These are phyloP conservation scores for Rhodotorula graminis DNA, from an alignment of 768 basidiomycete genomes.

Conservation along the genomic window DNA sequence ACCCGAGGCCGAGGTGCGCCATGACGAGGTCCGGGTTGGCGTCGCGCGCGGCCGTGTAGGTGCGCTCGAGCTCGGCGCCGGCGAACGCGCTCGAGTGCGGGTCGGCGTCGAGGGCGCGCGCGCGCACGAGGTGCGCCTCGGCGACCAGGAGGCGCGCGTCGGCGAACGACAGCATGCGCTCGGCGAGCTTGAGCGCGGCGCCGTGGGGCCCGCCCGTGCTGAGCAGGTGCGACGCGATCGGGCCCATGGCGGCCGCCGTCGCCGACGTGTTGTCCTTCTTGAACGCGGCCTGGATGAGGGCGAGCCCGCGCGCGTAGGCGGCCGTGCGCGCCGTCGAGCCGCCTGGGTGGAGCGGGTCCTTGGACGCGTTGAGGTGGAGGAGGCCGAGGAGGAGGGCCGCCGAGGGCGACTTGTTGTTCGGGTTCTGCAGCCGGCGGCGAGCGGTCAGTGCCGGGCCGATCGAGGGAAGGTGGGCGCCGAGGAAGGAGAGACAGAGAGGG, in stretches of 20 bases:
- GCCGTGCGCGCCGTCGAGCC: conserved; percentile 58
- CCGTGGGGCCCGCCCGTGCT: conserved; percentile 58
- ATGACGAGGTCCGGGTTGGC: conserved; percentile 58
- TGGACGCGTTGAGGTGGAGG: conserved; percentile 78
- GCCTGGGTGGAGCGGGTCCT: conserved; percentile 59
- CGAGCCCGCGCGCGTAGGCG: conserved; percentile 62
- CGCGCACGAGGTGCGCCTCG: conserved; percentile 80
- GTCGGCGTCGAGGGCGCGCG: conserved; percentile 70
- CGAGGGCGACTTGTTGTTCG: conserved; percentile 53
- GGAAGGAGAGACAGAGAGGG: neutral
- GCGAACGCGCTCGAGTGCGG: conserved; percentile 49
- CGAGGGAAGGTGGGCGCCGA: neutral
- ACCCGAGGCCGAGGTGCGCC: conserved; percentile 77
- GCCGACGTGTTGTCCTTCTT: conserved; percentile 68
- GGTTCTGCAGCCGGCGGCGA: conserved; percentile 7
- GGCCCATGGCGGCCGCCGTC: conserved; percentile 66
- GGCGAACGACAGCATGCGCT: conserved; percentile 87
- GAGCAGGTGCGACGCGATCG: conserved; percentile 71
- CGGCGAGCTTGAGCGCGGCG: conserved; percentile 76
- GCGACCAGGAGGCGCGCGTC: conserved; percentile 78
- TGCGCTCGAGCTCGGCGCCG: conserved; percentile 42
- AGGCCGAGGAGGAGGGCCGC: conserved; percentile 78
- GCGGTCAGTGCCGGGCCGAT: no score
- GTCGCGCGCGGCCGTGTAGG: conserved; percentile 52
- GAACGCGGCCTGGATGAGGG: conserved; percentile 64